phyloP scores from a whole-genome alignment of 2,329 filamentous ascomycete genomes.

The Nigrospora oryzae region DNA sequence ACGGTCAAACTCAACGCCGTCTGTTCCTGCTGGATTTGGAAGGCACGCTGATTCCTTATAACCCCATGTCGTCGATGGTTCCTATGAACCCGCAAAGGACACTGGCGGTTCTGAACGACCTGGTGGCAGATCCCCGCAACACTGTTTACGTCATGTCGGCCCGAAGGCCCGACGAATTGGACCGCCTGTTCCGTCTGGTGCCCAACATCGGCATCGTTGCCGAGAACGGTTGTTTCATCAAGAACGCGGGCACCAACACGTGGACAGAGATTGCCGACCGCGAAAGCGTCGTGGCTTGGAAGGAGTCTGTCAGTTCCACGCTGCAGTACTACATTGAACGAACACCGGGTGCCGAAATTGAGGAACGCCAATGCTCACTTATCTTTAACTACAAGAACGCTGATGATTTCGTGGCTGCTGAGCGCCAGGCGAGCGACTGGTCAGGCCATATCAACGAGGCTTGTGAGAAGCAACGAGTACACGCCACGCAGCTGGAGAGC shows the following conservation, averaged over 20 bases:
- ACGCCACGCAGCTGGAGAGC: constrained; percentile 72
- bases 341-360: constrained; percentile 78
- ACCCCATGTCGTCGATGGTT: constrained; percentile 75
- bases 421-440: constrained; percentile 78
- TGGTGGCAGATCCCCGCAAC: constrained; percentile 73
- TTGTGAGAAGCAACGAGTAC: constrained; percentile 74
- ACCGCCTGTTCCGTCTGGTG: constrained; percentile 75
- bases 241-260: constrained; percentile 54
- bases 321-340: constrained; percentile 85
- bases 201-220: constrained; percentile 83
- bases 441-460: constrained; percentile 93
- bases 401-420: constrained; percentile 67
- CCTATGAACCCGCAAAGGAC: constrained; percentile 77
- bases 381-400: constrained; percentile 85
- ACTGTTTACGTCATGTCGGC: constrained; percentile 92
- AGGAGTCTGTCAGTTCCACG: constrained; percentile 72
- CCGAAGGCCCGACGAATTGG: constrained; percentile 77
- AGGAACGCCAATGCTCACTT: constrained; percentile 85
- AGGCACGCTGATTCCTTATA: constrained; percentile 83
- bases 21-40: constrained; percentile 92
- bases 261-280: constrained; percentile 77
- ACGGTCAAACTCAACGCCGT: constrained; percentile 56
- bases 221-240: constrained; percentile 89
- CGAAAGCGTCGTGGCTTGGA: constrained; percentile 67
- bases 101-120: constrained; percentile 71